A percentile compares a stretch with the other conserved stretches of the same genome.
Conservation (phyloP, 2,329 filamentous ascomycete species). For the Arachnomyces sp. region DNA sequence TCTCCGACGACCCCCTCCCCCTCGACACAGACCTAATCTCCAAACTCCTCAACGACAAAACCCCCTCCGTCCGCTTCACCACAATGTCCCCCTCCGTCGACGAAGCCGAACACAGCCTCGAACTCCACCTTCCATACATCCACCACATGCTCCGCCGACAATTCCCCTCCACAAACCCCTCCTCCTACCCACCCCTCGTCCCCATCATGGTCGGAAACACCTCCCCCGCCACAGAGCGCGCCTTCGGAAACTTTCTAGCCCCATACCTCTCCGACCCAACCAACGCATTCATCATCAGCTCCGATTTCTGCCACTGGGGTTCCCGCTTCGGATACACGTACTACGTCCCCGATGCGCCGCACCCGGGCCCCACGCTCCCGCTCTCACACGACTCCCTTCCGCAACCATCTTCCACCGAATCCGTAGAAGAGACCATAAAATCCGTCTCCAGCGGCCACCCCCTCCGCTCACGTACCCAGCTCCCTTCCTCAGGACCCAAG, state of each 20-base stretch:
- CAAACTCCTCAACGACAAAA: conserved; percentile 25
- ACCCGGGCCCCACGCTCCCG: conserved; percentile 28
- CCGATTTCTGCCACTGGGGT: conserved; percentile 98
- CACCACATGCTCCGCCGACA: conserved; percentile 63
- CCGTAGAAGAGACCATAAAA: conserved; percentile 22
- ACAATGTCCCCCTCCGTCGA: conserved; percentile 61
- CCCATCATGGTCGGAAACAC: conserved; percentile 82
- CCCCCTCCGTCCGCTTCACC: conserved; percentile 31
- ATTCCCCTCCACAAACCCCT: conserved; percentile 40
- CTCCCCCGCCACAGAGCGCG: conserved; percentile 56
- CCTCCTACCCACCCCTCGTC: conserved; percentile 64
- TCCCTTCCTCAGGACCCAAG: conserved; percentile 30
- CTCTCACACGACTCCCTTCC: conserved; percentile 37
- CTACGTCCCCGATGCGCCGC: conserved; percentile 53
- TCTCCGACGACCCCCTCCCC: conserved; percentile 36
- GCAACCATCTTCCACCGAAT: conserved; percentile 25
- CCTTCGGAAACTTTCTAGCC: conserved; percentile 62
- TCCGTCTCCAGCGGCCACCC: conserved; percentile 22
- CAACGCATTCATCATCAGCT: conserved; percentile 82
- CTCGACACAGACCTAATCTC: conserved; percentile 38
- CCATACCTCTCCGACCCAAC: conserved; percentile 66
- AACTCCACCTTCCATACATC: conserved; percentile 94
- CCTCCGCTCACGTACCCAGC: conserved; percentile 24
- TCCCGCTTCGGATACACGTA: conserved; percentile 73
- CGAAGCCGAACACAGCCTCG: conserved; percentile 80